Base-by-base conservation (phyloP, 768 basidiomycete genomes). In the Lentinus tigrinus region DNA sequence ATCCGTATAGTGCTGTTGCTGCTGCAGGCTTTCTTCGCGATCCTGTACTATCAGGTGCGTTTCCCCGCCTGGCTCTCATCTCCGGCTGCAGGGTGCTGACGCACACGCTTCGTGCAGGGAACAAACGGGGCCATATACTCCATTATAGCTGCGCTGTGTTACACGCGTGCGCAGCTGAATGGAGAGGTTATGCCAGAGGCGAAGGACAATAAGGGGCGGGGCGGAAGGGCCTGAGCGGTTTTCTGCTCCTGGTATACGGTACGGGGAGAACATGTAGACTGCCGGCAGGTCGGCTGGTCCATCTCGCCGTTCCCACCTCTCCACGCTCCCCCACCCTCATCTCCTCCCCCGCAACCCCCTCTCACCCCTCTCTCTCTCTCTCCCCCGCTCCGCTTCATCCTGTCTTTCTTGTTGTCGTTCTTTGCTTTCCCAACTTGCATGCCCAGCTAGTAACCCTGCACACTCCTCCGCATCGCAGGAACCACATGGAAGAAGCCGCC, bases 41-140 rank as follows among this genome's bases (percentile, higher is more conserved):
- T 88, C 40, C 72, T 94, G 38, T 90, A 81, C 69, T 93, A 94
- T 74, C 92, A 93, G 76, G 91, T 88, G 49, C 53, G 79, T 65
- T n/a, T 26, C 17, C 8, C 17, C 43, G 7, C 3, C 14, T 31
- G 43, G 21, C 16, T 26, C 17, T 31, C 47, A 17, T 17, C 10
- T 37, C 26, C 6, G 27, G 21, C 28, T 19, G 24, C 31, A 31
- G 31, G 11, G 31, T 11, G 31, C 31, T 31, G 31, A 31, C 31
- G 31, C 31, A 31, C 31, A 31, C 3, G 31, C 31, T 7, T 11
- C 4, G 11, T 11, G 31, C 31, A 95, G 91, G 93, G 93, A 42
- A 89, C 90, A 34, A 93, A 93, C 67, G 88, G 85, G 26, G 85
- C 87, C 13, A 72, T 95, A 49, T 97, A 85, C 80, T 92, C 90